These are phyloP conservation scores for Somion occarium DNA, from an alignment of 1,284 basidiomycete species.

Conservation along the genomic window DNA sequence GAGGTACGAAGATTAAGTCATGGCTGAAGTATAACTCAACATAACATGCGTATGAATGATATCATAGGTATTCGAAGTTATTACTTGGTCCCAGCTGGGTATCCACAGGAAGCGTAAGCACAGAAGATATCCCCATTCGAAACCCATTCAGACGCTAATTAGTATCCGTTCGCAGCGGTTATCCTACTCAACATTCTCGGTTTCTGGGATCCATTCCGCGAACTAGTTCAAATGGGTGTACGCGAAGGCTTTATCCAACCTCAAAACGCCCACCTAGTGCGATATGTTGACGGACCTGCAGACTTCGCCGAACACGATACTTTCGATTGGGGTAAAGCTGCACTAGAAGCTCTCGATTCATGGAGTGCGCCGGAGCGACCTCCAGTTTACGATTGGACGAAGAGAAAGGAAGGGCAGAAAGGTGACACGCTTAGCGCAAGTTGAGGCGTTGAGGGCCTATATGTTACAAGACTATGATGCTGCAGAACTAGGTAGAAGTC, in stretches of 20 bases:
- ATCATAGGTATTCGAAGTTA: conserved; percentile 87
- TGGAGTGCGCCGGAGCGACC: conserved; percentile 43
- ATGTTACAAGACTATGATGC: no score
- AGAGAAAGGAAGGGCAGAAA: conserved; percentile 13
- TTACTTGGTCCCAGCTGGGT: conserved; percentile 88
- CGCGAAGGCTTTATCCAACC: conserved; percentile 73
- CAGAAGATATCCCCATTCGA: conserved; percentile 7
- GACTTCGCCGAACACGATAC: conserved; percentile 48
- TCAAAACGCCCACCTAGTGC: conserved; percentile 53
- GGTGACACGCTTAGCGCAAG: not conserved
- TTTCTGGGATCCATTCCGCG: conserved; percentile 78
- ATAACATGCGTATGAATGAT: not conserved
- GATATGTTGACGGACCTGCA: conserved; percentile 70
- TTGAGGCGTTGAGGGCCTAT: not conserved
- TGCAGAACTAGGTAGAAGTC: not conserved
- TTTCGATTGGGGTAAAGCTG: conserved; percentile 77
- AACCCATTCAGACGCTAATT: not conserved
- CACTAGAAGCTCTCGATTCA: conserved; percentile 57
- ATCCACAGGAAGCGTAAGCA: conserved; percentile 81
- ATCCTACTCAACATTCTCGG: conserved; percentile 78
- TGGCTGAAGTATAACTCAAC: not conserved
- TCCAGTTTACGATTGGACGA: conserved; percentile 25
- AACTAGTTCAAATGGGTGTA: conserved; percentile 64
- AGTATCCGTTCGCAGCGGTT: conserved; percentile 53
- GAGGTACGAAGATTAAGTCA: conserved; percentile 47